Evolutionary conservation across 2,329 filamentous ascomycete genomes (phyloP), one percentile per base, ranked within the genome.

Genomic region (Epichloe gansuensis): DNA sequence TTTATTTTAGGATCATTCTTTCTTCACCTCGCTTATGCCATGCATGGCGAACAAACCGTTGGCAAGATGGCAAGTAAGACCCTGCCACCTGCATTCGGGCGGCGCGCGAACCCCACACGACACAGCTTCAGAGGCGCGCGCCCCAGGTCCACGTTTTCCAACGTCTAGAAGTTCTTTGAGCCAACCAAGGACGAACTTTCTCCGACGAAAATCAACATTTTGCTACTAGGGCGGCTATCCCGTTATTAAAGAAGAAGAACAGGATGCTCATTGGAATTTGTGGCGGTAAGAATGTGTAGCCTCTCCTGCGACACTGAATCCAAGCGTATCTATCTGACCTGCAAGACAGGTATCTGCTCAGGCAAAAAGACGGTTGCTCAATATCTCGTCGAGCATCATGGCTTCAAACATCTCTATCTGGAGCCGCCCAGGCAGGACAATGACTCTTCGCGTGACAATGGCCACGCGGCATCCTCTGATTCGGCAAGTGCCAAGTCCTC

Each of bases 301-400:
- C 37, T 43, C 15, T 34, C 46, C 44, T 43, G 46, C 38, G 13
- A 25, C 51, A 51, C 46, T 15, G 25, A 52, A 11, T 15, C 38
- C 48, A 28, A 51, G 47, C 4, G 17, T 23, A 39, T 45, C 50
- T 23, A 39, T 45, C 50, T 57, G 48, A 55, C 57, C 50, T 23
- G 17, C 21, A 43, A 25, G 5, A 35, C 63, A 93, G 91, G 88
- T 63, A 91, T 96, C 62, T 97, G 91, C 72, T 84, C 91, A 48
- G 93, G 93, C 63, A 97, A 96, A 73, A 84, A 83, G 65, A 88
- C 89, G 9, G 88, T 97, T 58, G 90, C 90, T 54, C 81, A 88
- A 52, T 96, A 95, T 66, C 80, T 98, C 8, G 81, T 91, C 58
- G 80, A 90, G 57, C 81, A 91, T 58, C 86, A 96, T 68, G 82